These are phyloP conservation scores for Gentiana straminea DNA, from an alignment of 257 asterid species.

Conservation along the genomic window DNA sequence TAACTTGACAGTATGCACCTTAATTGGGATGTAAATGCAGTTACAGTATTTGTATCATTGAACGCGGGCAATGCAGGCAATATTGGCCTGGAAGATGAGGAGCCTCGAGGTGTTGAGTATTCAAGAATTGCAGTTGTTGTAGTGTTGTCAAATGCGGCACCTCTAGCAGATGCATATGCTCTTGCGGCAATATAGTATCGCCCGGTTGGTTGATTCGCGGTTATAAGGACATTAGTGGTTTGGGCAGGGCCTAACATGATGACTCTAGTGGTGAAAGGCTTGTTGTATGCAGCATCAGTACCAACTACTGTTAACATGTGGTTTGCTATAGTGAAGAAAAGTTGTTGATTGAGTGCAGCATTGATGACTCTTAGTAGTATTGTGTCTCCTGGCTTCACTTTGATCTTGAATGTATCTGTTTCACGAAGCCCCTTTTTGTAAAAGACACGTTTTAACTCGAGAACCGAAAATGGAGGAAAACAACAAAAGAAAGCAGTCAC, in stretches of 20 bases:
- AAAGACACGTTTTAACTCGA: not conserved
- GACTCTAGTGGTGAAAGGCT: conserved; percentile 33
- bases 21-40: conserved; percentile 16
- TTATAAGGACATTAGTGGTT: conserved; percentile 33
- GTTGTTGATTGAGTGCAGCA: conserved; percentile 33
- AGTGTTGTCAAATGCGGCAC: conserved; percentile 34
- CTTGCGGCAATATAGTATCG: conserved; percentile 25
- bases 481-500: not conserved
- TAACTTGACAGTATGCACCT: conserved; percentile 10
- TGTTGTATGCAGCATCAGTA: conserved; percentile 35
- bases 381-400: conserved; percentile 24
- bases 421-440: not conserved
- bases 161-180: conserved; percentile 35
- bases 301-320: conserved; percentile 39
- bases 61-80: conserved; percentile 26
- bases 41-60: conserved; percentile 26
- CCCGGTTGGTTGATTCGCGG: conserved; percentile 23
- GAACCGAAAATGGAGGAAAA: too few relatives aligned
- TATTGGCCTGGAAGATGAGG: conserved; percentile 14
- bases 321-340: conserved; percentile 34
- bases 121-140: conserved; percentile 36
- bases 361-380: conserved; percentile 30
- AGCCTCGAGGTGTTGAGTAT: conserved; percentile 15
- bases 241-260: conserved; percentile 40
- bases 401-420: conserved; percentile 25